These are phyloP conservation scores for Ophiostoma himal-ulmi DNA, from an alignment of 2,329 filamentous ascomycete genomes.

Conservation along the genomic window DNA sequence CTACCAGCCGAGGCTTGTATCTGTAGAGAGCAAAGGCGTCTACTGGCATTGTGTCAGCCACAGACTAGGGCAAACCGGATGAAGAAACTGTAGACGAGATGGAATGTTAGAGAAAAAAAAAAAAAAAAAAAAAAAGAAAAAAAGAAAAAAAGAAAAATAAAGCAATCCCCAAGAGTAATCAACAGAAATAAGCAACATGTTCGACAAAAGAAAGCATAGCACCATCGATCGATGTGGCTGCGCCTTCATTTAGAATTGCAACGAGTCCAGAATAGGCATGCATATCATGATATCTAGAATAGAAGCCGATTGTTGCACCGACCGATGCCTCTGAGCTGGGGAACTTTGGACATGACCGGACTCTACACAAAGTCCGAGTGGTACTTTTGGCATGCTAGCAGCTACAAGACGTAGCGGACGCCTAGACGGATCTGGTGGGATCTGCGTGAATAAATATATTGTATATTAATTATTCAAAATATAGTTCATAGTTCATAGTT, in stretches of 20 bases:
- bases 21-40: no score
- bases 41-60: no score
- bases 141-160: neutral
- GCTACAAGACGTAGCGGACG: no score
- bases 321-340: no score
- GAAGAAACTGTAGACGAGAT: conserved; percentile 1
- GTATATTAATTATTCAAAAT: no score
- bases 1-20: neutral
- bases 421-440: no score
- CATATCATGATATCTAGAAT: neutral
- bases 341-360: neutral
- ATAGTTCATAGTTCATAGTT: no score
- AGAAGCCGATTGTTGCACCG: no score
- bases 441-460: no score
- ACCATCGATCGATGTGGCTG: neutral
- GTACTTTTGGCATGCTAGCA: neutral
- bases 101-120: neutral
- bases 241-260: neutral
- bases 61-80: neutral
- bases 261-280: neutral
- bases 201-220: neutral
- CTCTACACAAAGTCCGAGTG: neutral
- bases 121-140: neutral
- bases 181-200: neutral
- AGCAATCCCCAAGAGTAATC: no score